Conservation (phyloP, 352 stramenopile genomes). For the Globisporangium lucens region DNA sequence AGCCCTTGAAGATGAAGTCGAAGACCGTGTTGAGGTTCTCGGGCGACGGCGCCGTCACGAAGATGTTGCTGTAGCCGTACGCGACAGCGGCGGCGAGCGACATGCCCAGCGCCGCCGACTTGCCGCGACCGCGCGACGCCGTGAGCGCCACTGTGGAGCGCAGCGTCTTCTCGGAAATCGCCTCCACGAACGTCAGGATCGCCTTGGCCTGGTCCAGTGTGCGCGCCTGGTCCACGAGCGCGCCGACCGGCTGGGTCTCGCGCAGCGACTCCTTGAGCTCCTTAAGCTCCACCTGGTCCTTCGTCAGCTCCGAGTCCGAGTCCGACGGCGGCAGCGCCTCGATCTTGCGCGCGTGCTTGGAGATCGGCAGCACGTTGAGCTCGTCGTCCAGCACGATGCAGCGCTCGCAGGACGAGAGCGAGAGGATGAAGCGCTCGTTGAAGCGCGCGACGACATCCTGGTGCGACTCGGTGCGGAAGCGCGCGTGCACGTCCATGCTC, state of each 20-base stretch:
- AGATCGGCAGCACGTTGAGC: constrained; percentile 98
- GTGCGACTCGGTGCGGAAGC: constrained; percentile 91
- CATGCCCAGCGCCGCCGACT: constrained; percentile 98
- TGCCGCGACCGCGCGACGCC: constrained; percentile 89
- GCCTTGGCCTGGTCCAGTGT: constrained; percentile 96
- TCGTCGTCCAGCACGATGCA: constrained; percentile 99
- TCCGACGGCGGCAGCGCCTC: constrained; percentile 71
- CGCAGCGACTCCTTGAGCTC: constrained; percentile 94
- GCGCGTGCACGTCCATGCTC: constrained; percentile 95
- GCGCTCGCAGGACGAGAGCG: constrained; percentile 91
- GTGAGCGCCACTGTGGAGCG: constrained; percentile 95
- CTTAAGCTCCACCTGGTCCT: constrained; percentile 89
- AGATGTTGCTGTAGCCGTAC: constrained; percentile 95
- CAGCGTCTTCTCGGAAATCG: constrained; percentile 96
- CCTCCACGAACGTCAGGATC: constrained; percentile 97
- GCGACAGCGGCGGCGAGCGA: constrained; percentile 77
- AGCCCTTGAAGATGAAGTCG: constrained; percentile 97
- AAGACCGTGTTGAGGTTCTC: constrained; percentile 99
- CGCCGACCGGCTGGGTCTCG: constrained; percentile 94
- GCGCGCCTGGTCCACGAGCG: constrained; percentile 93
- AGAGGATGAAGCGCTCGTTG: constrained; percentile 99
- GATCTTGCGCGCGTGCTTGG: constrained; percentile 90
- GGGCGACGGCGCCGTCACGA: constrained; percentile 97
- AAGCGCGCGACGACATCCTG: constrained; percentile 97
- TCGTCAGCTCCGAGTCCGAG: constrained; percentile 47